Percentiles rank a stretch among this genome's conserved stretches.
Conservation (phyloP, 768 basidiomycete species). For the Lactarius akahatsu region DNA sequence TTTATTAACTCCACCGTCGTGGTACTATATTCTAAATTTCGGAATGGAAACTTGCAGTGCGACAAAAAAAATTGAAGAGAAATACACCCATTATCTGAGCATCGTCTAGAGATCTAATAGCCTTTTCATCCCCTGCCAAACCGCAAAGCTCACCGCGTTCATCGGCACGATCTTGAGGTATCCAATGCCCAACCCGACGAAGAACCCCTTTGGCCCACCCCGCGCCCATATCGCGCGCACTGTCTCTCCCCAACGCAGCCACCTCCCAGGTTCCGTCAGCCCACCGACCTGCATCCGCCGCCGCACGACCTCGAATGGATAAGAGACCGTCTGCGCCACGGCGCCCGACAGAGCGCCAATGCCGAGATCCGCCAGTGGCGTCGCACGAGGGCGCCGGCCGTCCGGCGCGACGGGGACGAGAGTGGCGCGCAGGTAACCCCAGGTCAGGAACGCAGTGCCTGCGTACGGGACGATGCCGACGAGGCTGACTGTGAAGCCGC, state of each 20-base stretch:
- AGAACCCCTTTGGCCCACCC: conserved; percentile 86
- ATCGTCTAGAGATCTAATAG: conserved; percentile 38
- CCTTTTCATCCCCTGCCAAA: conserved; percentile 83
- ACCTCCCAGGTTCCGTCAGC: conserved; percentile 68
- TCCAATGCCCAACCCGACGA: conserved; percentile 86
- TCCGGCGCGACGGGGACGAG: conserved; percentile 49
- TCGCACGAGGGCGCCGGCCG: conserved; percentile 31
- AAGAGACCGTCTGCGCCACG: conserved; percentile 84
- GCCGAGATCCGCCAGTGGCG: conserved; percentile 63
- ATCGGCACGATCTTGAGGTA: conserved; percentile 95
- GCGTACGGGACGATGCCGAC: conserved; percentile 94
- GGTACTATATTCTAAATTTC: neutral
- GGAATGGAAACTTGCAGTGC: neutral
- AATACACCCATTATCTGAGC: neutral
- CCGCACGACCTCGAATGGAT: conserved; percentile 92
- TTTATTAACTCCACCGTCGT: no score
- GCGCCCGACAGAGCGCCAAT: conserved; percentile 87
- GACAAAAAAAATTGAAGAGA: neutral
- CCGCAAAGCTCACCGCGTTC: conserved; percentile 88
- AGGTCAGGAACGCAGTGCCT: conserved; percentile 90
- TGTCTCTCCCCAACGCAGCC: conserved; percentile 80
- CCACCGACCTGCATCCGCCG: conserved; percentile 96
- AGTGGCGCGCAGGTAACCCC: conserved; percentile 71
- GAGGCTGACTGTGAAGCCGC: conserved; percentile 93
- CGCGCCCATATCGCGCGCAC: conserved; percentile 59